Base-by-base conservation (phyloP, 78 protist genomes). In the Corallochytrium limacisporum region DNA sequence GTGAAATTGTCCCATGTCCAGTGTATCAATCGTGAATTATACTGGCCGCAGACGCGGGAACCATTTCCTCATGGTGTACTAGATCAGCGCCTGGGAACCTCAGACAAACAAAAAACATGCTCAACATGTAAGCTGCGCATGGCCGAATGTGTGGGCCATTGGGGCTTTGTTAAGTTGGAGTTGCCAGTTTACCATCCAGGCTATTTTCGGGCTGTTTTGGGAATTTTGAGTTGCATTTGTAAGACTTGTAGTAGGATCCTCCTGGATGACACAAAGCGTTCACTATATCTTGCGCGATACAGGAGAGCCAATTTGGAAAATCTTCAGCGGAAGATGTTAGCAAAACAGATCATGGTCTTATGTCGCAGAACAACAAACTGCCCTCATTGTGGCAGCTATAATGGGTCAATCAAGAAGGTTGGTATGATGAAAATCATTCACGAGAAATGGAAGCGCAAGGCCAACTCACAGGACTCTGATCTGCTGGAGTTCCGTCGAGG, bases 111-210 rank as follows among this genome's bases (percentile, higher is more conserved):
- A 20, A 0, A 6, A 22, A 0, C 1, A 3, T 87, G 92, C 42
- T 46, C 0, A 20, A 88, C 93, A n/a, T 88, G 93, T 65, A 75
- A 74, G 8, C 38, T 8, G 54, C n/a, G 59, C 38, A 1, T 69
- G n/a, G 66, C 5, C 6, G 92, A 87, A 26, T 96, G 99, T 66
- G 74, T 70, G 1, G 99, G 99, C 31, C 99, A 97, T 79, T 93
- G 74, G 56, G 99, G 97, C 5, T 43, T 74, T 46, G 54, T 95
- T 8, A 54, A 71, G 43, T 62, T 97, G 26, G 88, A 72, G 40
- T 65, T 95, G 56, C 99, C 99, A 0, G 93, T 93, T n/a, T 93
- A 85, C 69, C 98, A 97, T 44, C 31, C 78, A 43, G 99, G 99
- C 20, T 94, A 75, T 68, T 59, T 40, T 8, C 8, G 9, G 33